Percentiles rank a stretch among this genome's conserved stretches.
phyloP scores from a whole-genome alignment of 805 yeast genomes.

The Lipomyces orientalis region DNA sequence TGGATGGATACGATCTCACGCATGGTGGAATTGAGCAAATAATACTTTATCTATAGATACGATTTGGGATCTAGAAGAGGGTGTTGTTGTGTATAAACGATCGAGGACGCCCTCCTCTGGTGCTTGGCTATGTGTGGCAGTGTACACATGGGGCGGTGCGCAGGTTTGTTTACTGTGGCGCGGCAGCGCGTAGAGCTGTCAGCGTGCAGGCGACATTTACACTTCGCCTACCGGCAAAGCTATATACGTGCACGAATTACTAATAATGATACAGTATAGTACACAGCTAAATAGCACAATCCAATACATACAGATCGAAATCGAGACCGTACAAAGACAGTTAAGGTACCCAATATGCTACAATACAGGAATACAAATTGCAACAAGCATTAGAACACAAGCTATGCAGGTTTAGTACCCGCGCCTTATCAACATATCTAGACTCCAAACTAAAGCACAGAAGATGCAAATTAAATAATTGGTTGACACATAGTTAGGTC shows the following conservation, averaged over 20 bases:
- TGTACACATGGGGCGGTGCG: neutral
- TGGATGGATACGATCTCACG: conserved; percentile 54
- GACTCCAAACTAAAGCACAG: too few species aligned
- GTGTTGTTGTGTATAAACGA: neutral
- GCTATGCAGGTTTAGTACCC: too few species aligned
- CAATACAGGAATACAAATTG: neutral
- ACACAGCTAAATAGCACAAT: neutral
- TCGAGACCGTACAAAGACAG: neutral
- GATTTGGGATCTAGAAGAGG: neutral
- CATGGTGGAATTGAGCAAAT: conserved; percentile 40
- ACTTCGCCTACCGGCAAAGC: neutral
- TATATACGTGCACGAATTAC: neutral
- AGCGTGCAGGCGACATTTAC: neutral
- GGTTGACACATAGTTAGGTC: too few species aligned
- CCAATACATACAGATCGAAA: neutral
- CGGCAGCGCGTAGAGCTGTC: neutral
- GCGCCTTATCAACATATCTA: too few species aligned
- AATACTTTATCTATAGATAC: neutral
- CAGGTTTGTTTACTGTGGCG: conserved; percentile 7
- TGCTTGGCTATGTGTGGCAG: neutral
- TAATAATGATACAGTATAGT: neutral
- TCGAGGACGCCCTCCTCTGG: neutral
- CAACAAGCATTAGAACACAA: too few species aligned
- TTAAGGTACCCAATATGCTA: neutral
- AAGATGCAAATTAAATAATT: too few species aligned